phyloP scores from a whole-genome alignment of 73 alveolate genomes.

The Paramecium octaurelia region DNA sequence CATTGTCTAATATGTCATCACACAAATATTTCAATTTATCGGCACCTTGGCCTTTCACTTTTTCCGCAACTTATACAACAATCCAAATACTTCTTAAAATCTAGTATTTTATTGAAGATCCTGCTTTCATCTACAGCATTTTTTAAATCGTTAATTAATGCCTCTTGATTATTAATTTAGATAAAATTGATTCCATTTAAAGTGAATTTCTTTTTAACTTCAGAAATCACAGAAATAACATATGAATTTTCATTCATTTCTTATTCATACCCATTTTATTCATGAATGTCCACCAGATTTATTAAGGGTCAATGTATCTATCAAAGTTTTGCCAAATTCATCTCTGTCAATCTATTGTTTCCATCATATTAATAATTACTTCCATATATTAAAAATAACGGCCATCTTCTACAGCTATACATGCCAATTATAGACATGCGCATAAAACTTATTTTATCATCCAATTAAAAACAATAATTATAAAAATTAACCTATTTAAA shows the following conservation, averaged over 20 bases:
- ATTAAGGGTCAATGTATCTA: background rate
- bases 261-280: background rate
- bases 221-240: background rate
- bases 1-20: background rate
- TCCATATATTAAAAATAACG: background rate
- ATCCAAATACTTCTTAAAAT: background rate
- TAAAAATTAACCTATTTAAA: background rate
- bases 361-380: background rate
- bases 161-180: background rate
- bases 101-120: background rate
- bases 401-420: background rate
- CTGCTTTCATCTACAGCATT: background rate
- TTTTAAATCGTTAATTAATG: background rate
- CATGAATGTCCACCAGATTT: background rate
- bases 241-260: constrained; percentile 15
- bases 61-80: background rate
- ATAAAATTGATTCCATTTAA: background rate
- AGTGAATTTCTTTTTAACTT: constrained; percentile 13
- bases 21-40: background rate
- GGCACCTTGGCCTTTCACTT: background rate
- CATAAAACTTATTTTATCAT: background rate
- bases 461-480: background rate
- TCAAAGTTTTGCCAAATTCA: constrained; percentile 19
- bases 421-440: background rate
- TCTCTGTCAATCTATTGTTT: background rate